Evolutionary conservation across 352 stramenopile species (phyloP).

Genomic region (Paralagenidium karlingii): DNA sequence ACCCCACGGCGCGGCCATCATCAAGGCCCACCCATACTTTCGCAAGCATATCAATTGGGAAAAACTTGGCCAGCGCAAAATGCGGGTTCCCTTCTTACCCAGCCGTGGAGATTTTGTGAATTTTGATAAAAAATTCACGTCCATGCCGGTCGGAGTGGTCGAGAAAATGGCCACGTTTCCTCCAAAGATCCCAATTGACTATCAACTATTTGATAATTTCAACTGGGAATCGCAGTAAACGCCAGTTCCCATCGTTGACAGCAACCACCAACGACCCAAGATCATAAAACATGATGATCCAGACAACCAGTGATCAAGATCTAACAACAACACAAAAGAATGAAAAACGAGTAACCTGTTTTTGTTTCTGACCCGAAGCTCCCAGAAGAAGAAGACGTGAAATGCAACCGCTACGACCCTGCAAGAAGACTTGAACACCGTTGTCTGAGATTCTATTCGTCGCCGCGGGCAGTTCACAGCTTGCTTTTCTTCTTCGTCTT

Average conservation of each 20-base stretch:
- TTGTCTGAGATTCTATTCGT: no score
- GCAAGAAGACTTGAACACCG: no score
- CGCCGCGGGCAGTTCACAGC: no score
- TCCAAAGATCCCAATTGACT: slow-evolving; percentile 61
- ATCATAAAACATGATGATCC: no score
- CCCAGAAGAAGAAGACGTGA: neutral
- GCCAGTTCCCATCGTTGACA: no score
- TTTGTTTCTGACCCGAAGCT: neutral
- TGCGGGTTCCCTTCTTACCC: slow-evolving; percentile 48
- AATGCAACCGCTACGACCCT: neutral
- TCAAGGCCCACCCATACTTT: slow-evolving; percentile 63
- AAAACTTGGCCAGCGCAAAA: slow-evolving; percentile 21
- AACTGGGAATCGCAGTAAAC: slow-evolving; percentile 78
- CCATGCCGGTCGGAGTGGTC: slow-evolving; percentile 49
- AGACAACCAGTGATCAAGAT: no score
- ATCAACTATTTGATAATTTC: slow-evolving; percentile 80
- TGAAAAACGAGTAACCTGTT: neutral
- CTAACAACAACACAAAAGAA: slow-evolving; percentile 13
- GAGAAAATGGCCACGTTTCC: slow-evolving; percentile 71
- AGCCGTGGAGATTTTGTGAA: slow-evolving; percentile 61
- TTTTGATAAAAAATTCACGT: slow-evolving; percentile 82
- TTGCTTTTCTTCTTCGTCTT: no score
- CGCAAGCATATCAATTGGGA: slow-evolving; percentile 52
- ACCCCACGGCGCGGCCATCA: slow-evolving; percentile 18
- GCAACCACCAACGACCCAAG: no score